phyloP scores from a whole-genome alignment of 2,329 filamentous ascomycete species.

The Colletotrichum plurivorum region DNA sequence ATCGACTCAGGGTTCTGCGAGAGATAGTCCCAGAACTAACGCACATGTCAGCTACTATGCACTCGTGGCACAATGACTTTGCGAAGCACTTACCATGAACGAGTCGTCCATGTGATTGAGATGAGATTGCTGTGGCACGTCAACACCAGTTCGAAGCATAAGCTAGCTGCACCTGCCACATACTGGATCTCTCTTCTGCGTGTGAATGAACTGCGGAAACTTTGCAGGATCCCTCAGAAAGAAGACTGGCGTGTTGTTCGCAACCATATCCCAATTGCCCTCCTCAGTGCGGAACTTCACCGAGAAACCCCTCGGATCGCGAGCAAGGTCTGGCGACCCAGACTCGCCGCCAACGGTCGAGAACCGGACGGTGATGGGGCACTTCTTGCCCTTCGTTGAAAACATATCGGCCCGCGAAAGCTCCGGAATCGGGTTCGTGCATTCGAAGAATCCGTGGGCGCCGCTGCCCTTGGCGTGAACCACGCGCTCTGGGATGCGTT shows the following conservation, averaged over 20 bases:
- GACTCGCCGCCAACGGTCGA: conserved; percentile 77
- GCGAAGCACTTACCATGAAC: conserved; percentile 60
- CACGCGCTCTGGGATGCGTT: conserved; percentile 53
- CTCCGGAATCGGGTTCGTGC: conserved; percentile 67
- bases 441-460: conserved; percentile 69
- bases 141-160: background rate
- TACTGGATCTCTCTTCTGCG: conserved; percentile 59
- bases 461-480: conserved; percentile 48
- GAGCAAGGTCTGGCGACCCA: conserved; percentile 75
- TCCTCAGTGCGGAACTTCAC: conserved; percentile 48
- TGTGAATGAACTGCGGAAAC: conserved; percentile 61
- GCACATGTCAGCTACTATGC: background rate
- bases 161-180: conserved; percentile 14
- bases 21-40: conserved; percentile 47
- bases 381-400: conserved; percentile 64
- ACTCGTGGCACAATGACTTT: no score
- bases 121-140: background rate
- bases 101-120: conserved; percentile 53
- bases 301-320: conserved; percentile 77
- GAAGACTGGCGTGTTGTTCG: conserved; percentile 64
- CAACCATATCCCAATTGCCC: conserved; percentile 48
- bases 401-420: conserved; percentile 67
- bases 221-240: conserved; percentile 63
- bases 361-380: conserved; percentile 63
- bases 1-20: conserved; percentile 61